phyloP scores from a whole-genome alignment of 2,329 filamentous ascomycete species.

The Clonostachys sp. region DNA sequence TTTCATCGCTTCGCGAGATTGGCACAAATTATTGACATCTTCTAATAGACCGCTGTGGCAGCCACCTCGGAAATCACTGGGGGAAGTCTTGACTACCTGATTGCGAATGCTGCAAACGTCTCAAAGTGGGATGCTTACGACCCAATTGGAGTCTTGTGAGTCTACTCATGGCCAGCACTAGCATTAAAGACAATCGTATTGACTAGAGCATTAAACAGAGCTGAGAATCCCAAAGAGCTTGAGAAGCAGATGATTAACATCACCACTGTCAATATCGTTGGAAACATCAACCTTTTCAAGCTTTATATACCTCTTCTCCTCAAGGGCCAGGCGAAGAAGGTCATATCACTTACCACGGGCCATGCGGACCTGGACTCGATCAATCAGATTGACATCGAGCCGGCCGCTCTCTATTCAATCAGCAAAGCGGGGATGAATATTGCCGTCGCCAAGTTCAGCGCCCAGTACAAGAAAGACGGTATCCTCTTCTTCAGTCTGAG shows the following conservation, averaged over 20 bases:
- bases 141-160: conserved; percentile 27
- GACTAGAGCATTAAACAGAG: not conserved
- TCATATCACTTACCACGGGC: conserved; percentile 40
- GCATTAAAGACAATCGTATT: conserved; percentile 8
- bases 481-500: not conserved
- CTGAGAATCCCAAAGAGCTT: not conserved
- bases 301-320: conserved; percentile 40
- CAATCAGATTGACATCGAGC: conserved; percentile 11
- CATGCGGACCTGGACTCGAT: conserved; percentile 35
- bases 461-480: conserved; percentile 10
- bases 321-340: conserved; percentile 43
- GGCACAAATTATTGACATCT: not conserved
- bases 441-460: conserved; percentile 4
- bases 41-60: not conserved
- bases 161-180: not conserved
- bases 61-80: conserved; percentile 15
- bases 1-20: not conserved
- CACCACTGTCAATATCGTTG: conserved; percentile 28
- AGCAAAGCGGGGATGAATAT: conserved; percentile 4
- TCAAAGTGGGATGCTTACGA: conserved; percentile 16
- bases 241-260: not conserved
- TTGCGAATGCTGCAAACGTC: conserved; percentile 39
- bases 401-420: conserved; percentile 2
- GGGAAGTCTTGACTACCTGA: conserved; percentile 41
- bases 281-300: conserved; percentile 33